Percentiles rank a stretch among this genome's conserved stretches.
These are phyloP conservation scores for Neurospora sp. DNA, from an alignment of 495 filamentous ascomycete species.

Conservation along the genomic window DNA sequence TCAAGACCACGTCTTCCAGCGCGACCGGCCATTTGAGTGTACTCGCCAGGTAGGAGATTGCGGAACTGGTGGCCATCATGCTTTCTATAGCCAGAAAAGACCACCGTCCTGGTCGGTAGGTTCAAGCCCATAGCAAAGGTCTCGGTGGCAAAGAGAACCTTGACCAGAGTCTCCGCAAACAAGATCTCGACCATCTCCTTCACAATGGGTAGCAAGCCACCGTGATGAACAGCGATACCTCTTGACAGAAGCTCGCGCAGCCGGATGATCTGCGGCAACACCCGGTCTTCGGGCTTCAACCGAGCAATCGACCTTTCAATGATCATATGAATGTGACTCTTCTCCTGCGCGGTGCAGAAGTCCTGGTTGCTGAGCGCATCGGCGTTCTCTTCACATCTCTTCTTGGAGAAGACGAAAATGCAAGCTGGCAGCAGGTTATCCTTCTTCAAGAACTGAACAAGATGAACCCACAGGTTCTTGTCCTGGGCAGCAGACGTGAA, in stretches of 20 bases:
- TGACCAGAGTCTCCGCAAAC: constrained; percentile 89
- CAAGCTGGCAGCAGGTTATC: constrained; percentile 79
- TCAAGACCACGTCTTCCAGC: constrained; percentile 91
- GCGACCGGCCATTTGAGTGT: constrained; percentile 96
- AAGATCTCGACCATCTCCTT: constrained; percentile 97
- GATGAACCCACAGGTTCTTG: constrained; percentile 91
- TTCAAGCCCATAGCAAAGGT: constrained; percentile 99
- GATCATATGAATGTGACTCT: constrained; percentile 94
- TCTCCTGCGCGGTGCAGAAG: constrained; percentile 83
- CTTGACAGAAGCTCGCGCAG: constrained; percentile 76
- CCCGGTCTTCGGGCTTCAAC: constrained; percentile 80
- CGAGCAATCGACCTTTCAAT: constrained; percentile 92
- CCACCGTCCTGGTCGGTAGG: constrained; percentile 88
- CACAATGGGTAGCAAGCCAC: constrained; percentile 88
- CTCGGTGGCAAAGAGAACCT: constrained; percentile 94
- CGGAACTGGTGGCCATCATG: constrained; percentile 87
- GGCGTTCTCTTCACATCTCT: constrained; percentile 91
- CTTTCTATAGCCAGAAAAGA: constrained; percentile 95
- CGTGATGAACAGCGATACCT: constrained; percentile 94
- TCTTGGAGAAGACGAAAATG: constrained; percentile 98
- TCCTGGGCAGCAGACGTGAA: constrained; percentile 86
- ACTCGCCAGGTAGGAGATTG: constrained; percentile 87
- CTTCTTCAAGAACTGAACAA: constrained; percentile 84
- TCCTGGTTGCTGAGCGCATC: constrained; percentile 91
- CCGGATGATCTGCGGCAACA: constrained; percentile 80